Percentiles rank a stretch among this genome's conserved stretches.
Evolutionary conservation across 768 basidiomycete genomes (phyloP).

Genomic region (Leccinum fibrillosum): DNA sequence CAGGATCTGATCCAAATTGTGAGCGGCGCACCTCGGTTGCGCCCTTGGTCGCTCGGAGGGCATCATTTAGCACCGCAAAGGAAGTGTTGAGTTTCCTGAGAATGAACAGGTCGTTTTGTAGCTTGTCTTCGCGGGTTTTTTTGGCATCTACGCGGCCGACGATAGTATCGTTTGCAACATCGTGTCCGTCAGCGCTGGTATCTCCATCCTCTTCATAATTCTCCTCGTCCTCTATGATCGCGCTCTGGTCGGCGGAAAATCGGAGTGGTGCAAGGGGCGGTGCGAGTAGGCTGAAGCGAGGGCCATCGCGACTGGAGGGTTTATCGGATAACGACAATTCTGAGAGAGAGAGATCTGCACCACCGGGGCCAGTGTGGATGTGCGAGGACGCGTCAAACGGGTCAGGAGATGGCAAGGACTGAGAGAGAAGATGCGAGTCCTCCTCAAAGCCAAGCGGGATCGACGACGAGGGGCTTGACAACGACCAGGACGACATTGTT

Average conservation of each 20-base stretch:
- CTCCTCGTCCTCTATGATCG: conserved; percentile 25
- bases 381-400: conserved; percentile 28
- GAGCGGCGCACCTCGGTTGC: conserved; percentile 60
- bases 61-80: conserved; percentile 66
- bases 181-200: conserved; percentile 7
- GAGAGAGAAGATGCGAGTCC: conserved; percentile 45
- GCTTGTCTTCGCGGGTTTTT: conserved; percentile 61
- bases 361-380: conserved; percentile 40
- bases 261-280: conserved; percentile 19
- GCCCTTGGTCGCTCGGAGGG: conserved; percentile 57
- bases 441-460: conserved; percentile 19
- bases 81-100: conserved; percentile 70
- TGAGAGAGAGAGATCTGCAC: conserved; percentile 54
- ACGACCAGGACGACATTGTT: conserved; percentile 29
- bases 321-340: conserved; percentile 48
- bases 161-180: conserved; percentile 24
- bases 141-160: conserved; percentile 24
- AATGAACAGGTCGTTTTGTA: conserved; percentile 70
- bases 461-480: conserved; percentile 30
- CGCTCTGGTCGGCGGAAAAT: conserved; percentile 23
- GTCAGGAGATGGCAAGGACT: conserved; percentile 39
- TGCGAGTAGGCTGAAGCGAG: conserved; percentile 34
- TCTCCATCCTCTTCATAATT: conserved; percentile 10
- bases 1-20: background rate
- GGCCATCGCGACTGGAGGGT: conserved; percentile 24